Conservation (phyloP, 2,329 filamentous ascomycete genomes). For the Lithohypha guttulata region DNA sequence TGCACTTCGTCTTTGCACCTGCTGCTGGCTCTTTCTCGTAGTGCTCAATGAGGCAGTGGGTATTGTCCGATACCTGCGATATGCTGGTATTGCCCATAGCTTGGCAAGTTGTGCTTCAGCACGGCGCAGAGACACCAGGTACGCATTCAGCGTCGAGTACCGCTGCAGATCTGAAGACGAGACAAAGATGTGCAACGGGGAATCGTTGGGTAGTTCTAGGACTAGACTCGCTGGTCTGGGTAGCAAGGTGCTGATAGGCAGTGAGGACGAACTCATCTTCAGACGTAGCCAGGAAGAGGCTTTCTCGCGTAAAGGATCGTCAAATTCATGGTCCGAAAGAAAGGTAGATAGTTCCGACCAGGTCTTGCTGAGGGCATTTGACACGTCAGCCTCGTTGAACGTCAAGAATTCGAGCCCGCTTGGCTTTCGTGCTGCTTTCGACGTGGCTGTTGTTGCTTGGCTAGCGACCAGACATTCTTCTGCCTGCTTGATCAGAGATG, state of each 20-base stretch:
- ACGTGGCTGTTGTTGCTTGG: conserved; percentile 45
- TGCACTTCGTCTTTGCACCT: conserved; percentile 51
- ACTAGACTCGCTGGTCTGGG: conserved; percentile 62
- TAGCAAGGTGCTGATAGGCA: conserved; percentile 43
- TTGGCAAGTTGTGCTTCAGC: conserved; percentile 75
- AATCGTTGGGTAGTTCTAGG: conserved; percentile 61
- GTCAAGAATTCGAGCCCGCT: conserved; percentile 46
- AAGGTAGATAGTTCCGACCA: conserved; percentile 72
- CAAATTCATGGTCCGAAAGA: conserved; percentile 64
- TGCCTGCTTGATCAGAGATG: conserved; percentile 74
- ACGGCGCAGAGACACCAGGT: conserved; percentile 73
- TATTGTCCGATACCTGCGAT: conserved; percentile 66
- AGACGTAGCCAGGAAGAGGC: conserved; percentile 68
- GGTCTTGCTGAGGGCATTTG: conserved; percentile 61
- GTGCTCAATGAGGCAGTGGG: conserved; percentile 57
- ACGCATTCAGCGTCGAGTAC: conserved; percentile 79
- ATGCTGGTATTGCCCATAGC: conserved; percentile 73
- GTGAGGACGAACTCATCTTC: conserved; percentile 5
- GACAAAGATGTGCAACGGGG: conserved; percentile 80
- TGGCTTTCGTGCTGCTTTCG: conserved; percentile 15
- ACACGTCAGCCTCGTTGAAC: conserved; percentile 79
- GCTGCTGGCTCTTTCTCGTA: conserved; percentile 48
- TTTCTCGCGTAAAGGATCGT: conserved; percentile 63
- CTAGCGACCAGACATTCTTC: conserved; percentile 67
- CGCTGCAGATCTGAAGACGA: conserved; percentile 61